Evolutionary conservation across 495 filamentous ascomycete genomes (phyloP).

Genomic region (Penicillium steckii): DNA sequence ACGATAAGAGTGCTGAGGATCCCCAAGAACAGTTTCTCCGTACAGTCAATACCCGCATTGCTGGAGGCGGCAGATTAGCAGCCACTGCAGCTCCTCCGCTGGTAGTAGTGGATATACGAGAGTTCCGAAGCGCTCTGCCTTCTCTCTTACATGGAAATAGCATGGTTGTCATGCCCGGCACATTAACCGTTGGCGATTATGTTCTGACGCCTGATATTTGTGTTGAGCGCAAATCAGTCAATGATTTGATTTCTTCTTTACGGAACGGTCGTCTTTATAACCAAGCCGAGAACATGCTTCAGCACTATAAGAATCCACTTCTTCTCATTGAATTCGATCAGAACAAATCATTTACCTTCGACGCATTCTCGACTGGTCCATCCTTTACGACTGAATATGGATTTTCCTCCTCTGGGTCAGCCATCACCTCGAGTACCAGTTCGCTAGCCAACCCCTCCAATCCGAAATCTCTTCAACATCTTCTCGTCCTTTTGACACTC

Average conservation of each 20-base stretch:
- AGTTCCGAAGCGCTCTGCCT: constrained; percentile 90
- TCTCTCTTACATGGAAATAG: constrained; percentile 86
- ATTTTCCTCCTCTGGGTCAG: constrained; percentile 61
- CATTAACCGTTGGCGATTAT: constrained; percentile 96
- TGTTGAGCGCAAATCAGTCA: constrained; percentile 90
- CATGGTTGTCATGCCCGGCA: constrained; percentile 85
- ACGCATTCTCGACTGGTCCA: constrained; percentile 67
- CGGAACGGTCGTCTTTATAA: constrained; percentile 87
- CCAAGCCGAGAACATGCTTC: constrained; percentile 91
- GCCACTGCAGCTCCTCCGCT: constrained; percentile 90
- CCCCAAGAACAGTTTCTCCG: constrained; percentile 91
- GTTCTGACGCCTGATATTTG: constrained; percentile 87
- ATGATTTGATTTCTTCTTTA: constrained; percentile 87
- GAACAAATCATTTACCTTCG: constrained; percentile 94
- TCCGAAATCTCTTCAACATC: constrained; percentile 78
- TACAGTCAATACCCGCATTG: constrained; percentile 95
- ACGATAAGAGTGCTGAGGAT: constrained; percentile 72
- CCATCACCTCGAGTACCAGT: constrained; percentile 49
- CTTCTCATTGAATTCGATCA: constrained; percentile 97
- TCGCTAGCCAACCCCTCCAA: constrained; percentile 42
- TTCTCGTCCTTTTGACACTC: constrained; percentile 88
- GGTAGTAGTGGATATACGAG: constrained; percentile 91
- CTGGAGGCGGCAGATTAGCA: constrained; percentile 83
- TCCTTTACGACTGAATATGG: constrained; percentile 56
- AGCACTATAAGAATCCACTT: constrained; percentile 87